Conservation (phyloP, 345 rosid genomes). For the Sonneratia alba region DNA sequence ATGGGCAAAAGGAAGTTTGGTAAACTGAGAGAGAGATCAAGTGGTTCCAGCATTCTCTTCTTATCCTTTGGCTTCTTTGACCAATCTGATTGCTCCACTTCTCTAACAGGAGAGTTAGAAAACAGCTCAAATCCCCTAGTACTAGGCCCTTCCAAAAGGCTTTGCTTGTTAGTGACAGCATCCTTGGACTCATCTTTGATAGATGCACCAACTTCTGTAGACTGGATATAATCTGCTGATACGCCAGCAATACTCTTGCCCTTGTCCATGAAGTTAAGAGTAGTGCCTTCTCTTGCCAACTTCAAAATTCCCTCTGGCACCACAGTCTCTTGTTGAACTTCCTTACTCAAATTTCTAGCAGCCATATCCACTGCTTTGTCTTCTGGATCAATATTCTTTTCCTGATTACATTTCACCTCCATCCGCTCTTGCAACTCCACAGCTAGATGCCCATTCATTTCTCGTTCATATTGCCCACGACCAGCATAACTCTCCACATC, state of each 20-base stretch:
- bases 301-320: constrained; percentile 16
- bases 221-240: constrained; percentile 19
- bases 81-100: constrained; percentile 37
- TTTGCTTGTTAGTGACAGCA: constrained; percentile 24
- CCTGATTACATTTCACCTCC: constrained; percentile 25
- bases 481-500: constrained; percentile 22
- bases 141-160: constrained; percentile 71
- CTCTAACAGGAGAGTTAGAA: constrained; percentile 62
- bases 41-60: constrained; percentile 57
- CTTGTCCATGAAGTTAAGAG: constrained; percentile 41
- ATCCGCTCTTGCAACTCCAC: constrained; percentile 18
- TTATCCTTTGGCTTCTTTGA: constrained; percentile 45
- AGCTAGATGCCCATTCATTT: constrained; percentile 17
- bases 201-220: constrained; percentile 29
- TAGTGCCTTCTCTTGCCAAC: constrained; percentile 21
- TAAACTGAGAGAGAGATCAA: constrained; percentile 90
- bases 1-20: constrained; percentile 79
- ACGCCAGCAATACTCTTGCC: constrained; percentile 53
- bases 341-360: constrained; percentile 18
- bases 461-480: constrained; percentile 21
- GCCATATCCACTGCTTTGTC: constrained; percentile 31
- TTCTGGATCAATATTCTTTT: constrained; percentile 34
- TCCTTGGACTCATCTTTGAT: constrained; percentile 34
- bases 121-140: constrained; percentile 82
- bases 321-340: constrained; percentile 20